phyloP scores from a whole-genome alignment of 106 monocot genomes.

The Dendrobium officinale region DNA sequence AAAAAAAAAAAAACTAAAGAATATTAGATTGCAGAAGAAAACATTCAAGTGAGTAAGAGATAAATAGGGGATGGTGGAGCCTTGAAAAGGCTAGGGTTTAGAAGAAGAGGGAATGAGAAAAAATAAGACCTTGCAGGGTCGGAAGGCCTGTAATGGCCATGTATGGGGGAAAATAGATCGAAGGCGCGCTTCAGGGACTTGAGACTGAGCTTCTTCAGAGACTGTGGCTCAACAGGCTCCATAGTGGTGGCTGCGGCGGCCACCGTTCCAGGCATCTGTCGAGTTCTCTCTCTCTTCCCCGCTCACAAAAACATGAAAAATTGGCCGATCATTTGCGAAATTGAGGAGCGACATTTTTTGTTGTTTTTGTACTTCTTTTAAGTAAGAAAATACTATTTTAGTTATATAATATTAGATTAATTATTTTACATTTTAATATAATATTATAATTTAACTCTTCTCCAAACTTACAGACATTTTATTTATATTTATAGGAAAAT shows the following conservation, averaged over 20 bases:
- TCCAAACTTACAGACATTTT: too few relatives aligned
- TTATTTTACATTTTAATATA: too few relatives aligned
- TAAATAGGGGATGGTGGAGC: background rate
- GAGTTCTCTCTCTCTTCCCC: background rate
- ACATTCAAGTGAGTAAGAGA: constrained; percentile 6
- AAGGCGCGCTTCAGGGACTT: constrained; percentile 91
- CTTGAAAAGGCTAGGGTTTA: constrained; percentile 16
- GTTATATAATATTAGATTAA: too few relatives aligned
- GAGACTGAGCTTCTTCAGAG: constrained; percentile 91
- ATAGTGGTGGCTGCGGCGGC: constrained; percentile 3
- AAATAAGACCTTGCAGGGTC: constrained; percentile 59
- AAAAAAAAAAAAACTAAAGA: background rate
- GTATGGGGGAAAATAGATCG: constrained; percentile 80
- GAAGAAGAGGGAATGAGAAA: background rate
- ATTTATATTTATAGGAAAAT: too few relatives aligned
- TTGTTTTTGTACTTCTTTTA: too few relatives aligned
- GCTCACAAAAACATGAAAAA: too few relatives aligned
- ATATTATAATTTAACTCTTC: too few relatives aligned
- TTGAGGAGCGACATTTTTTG: too few relatives aligned
- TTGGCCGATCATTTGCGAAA: too few relatives aligned
- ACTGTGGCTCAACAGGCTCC: constrained; percentile 93
- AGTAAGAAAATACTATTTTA: too few relatives aligned
- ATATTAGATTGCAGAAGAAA: background rate
- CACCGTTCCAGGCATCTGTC: background rate
- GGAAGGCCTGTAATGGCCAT: constrained; percentile 41